These are phyloP conservation scores for Cryptococcus hybrid DNA, from an alignment of 1,284 basidiomycete genomes.

Conservation along the genomic window DNA sequence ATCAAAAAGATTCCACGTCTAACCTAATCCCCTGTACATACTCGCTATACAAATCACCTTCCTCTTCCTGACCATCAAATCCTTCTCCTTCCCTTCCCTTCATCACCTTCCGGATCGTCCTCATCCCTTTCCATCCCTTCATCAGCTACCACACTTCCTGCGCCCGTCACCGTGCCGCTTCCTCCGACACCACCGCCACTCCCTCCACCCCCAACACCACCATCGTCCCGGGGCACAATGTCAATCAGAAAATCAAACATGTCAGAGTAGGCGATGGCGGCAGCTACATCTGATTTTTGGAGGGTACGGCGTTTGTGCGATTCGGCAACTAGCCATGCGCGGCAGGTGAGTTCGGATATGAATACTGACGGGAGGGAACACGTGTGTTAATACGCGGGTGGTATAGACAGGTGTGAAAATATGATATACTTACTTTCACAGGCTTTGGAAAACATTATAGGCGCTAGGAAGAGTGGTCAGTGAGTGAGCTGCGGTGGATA, in stretches of 20 bases:
- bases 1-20: too few relatives aligned
- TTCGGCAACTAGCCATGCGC: conserved; percentile 90
- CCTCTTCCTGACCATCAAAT: background rate
- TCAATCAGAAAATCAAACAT: conserved; percentile 93
- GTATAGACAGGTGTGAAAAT: background rate
- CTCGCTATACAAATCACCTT: conserved; percentile 16
- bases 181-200: conserved; percentile 6
- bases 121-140: conserved; percentile 1
- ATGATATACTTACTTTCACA: conserved; percentile 74
- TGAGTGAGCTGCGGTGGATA: background rate
- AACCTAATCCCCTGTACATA: conserved; percentile 14
- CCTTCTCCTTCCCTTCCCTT: background rate
- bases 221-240: conserved; percentile 80
- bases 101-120: background rate
- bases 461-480: conserved; percentile 57
- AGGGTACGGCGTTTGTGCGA: conserved; percentile 88
- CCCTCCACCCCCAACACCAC: conserved; percentile 13
- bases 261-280: conserved; percentile 83
- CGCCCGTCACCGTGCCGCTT: background rate
- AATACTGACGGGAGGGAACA: conserved; percentile 62
- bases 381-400: background rate
- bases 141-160: conserved; percentile 3
- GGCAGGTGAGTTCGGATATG: conserved; percentile 88
- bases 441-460: conserved; percentile 91
- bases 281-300: conserved; percentile 84